Conservation (phyloP, 345 rosid species). For the Melastoma malabathricum region DNA sequence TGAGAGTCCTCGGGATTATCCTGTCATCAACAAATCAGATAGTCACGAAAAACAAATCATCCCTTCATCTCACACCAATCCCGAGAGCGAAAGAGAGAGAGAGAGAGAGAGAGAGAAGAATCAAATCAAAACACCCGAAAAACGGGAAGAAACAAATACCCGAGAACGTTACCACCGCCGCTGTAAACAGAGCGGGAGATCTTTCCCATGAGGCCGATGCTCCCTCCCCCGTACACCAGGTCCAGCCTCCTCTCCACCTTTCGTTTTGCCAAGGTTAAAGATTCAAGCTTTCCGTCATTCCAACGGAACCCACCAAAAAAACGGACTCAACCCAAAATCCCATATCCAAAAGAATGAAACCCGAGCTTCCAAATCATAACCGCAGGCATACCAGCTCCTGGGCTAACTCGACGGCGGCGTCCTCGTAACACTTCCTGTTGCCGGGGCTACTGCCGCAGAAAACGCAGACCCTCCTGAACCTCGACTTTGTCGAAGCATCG, state of each 20-base stretch:
- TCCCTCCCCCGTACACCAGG: slow-evolving; percentile 72
- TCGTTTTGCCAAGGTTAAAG: slow-evolving; percentile 10
- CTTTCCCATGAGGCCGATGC: slow-evolving; percentile 60
- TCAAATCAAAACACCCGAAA: neutral
- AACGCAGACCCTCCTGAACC: slow-evolving; percentile 45
- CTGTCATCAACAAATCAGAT: too few species aligned
- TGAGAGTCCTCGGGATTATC: slow-evolving; percentile 76
- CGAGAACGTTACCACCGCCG: slow-evolving; percentile 51
- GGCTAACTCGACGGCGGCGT: slow-evolving; percentile 72
- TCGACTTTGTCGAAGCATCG: slow-evolving; percentile 17
- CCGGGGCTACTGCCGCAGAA: slow-evolving; percentile 56
- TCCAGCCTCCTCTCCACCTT: slow-evolving; percentile 44
- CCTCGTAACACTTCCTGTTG: slow-evolving; percentile 60
- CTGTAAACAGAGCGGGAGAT: slow-evolving; percentile 55
- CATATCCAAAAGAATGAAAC: neutral
- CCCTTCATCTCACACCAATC: too few species aligned
- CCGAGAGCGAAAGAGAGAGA: slow-evolving; percentile 6
- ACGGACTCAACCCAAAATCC: neutral
- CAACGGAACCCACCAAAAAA: too few species aligned
- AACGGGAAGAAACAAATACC: slow-evolving; percentile 20
- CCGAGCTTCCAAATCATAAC: neutral
- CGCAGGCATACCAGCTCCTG: slow-evolving; percentile 48
- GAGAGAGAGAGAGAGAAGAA: neutral
- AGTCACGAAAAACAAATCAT: neutral
- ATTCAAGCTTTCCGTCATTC: too few species aligned